Evolutionary conservation across 2,329 filamentous ascomycete genomes (phyloP).

Genomic region (Colletotrichum coccodes): DNA sequence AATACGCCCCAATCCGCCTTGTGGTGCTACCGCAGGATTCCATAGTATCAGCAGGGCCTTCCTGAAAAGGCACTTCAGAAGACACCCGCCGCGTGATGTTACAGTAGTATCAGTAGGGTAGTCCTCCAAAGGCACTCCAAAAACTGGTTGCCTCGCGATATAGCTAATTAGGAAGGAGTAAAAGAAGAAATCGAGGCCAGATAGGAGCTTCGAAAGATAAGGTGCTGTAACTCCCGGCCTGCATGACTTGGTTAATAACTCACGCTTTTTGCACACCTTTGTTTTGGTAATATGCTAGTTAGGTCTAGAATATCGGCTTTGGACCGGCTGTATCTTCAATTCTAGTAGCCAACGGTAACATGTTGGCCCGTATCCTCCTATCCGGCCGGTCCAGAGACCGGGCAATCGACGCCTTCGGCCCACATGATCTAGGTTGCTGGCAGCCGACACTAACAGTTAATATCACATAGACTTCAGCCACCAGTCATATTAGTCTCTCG

Average conservation of each 20-base stretch:
- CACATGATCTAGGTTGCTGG: not conserved
- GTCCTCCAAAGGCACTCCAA: not conserved
- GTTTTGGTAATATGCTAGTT: not conserved
- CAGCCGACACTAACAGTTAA: not conserved
- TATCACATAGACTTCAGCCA: not conserved
- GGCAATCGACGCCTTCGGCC: not conserved
- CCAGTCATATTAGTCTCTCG: not conserved
- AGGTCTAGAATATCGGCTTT: constrained; percentile 1
- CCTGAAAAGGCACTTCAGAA: constrained; percentile 20
- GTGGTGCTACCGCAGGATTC: constrained; percentile 12
- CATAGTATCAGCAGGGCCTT: constrained; percentile 2
- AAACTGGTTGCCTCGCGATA: not conserved
- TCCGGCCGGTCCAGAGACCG: not conserved
- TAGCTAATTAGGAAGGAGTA: constrained; percentile 28
- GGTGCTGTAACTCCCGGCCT: not conserved
- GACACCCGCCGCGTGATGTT: not conserved
- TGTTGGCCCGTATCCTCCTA: not conserved
- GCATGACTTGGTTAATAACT: not conserved
- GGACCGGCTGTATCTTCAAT: constrained; percentile 15
- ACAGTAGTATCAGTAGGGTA: not conserved
- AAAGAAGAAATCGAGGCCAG: not conserved
- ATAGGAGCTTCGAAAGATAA: not conserved
- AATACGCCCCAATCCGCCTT: constrained; percentile 7
- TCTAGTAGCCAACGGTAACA: constrained; percentile 8
- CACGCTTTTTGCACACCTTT: not conserved